These are phyloP conservation scores for Phytophthora tubulina DNA, from an alignment of 352 stramenopile species.

Conservation along the genomic window DNA sequence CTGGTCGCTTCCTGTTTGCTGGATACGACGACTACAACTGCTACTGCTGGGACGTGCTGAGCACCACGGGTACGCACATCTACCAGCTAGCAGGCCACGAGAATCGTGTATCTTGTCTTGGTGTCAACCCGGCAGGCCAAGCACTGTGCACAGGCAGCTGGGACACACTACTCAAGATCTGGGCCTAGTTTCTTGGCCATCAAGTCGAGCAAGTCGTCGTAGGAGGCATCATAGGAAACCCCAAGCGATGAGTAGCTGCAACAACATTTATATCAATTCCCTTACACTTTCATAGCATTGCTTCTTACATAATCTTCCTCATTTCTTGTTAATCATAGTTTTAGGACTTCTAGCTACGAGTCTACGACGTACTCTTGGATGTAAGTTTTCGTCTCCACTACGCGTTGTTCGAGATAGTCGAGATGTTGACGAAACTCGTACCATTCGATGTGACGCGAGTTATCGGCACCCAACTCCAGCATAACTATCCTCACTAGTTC, in stretches of 20 bases:
- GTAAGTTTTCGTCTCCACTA: slow-evolving; percentile 64
- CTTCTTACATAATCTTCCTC: neutral
- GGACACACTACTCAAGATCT: slow-evolving; percentile 99
- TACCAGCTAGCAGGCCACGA: slow-evolving; percentile 96
- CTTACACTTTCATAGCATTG: slow-evolving; percentile 12
- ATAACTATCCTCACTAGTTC: slow-evolving; percentile 70
- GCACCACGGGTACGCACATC: slow-evolving; percentile 86
- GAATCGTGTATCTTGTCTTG: slow-evolving; percentile 97
- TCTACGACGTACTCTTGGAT: slow-evolving; percentile 53
- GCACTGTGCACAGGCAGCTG: slow-evolving; percentile 98
- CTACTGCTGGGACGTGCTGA: slow-evolving; percentile 97
- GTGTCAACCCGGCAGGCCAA: slow-evolving; percentile 95
- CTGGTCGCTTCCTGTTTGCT: slow-evolving; percentile 96
- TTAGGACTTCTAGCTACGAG: slow-evolving; percentile 1
- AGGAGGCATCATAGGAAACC: slow-evolving; percentile 9
- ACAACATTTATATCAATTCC: slow-evolving; percentile 39
- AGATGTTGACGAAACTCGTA: slow-evolving; percentile 81
- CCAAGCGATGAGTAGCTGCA: slow-evolving; percentile 6
- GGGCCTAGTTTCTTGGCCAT: slow-evolving; percentile 71
- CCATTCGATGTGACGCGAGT: slow-evolving; percentile 73
- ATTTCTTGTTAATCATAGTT: neutral
- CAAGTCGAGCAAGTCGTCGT: slow-evolving; percentile 11
- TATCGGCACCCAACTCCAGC: slow-evolving; percentile 62
- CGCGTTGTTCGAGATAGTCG: slow-evolving; percentile 68
- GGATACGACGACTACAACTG: slow-evolving; percentile 99